Percentiles rank a stretch among this genome's conserved stretches.
Conservation (phyloP, 129 eudicot species). For the Smallanthus sonchifolius region DNA sequence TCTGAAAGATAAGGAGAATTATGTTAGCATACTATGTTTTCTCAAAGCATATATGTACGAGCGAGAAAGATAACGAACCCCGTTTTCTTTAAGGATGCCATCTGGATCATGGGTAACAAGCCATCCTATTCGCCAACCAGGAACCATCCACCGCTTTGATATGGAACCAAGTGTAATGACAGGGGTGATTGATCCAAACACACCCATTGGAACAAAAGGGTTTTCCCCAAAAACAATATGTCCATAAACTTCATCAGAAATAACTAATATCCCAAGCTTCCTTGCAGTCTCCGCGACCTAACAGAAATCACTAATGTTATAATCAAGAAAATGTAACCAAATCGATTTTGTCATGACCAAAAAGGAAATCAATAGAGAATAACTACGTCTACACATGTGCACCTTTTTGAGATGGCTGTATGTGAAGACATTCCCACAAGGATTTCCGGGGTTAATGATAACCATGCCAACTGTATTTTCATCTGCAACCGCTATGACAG, state of each 20-base stretch:
- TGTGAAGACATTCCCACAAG: slow-evolving; percentile 8
- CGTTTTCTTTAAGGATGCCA: slow-evolving; percentile 41
- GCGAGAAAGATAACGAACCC: slow-evolving; percentile 41
- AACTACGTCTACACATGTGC: neutral
- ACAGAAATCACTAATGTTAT: neutral
- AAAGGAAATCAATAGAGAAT: neutral
- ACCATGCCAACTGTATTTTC: slow-evolving; percentile 70
- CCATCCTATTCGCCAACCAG: slow-evolving; percentile 86
- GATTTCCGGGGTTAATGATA: slow-evolving; percentile 75
- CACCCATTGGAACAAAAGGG: slow-evolving; percentile 74
- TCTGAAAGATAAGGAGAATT: slow-evolving; percentile 31
- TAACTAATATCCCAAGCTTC: slow-evolving; percentile 52
- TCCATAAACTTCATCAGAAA: too few relatives aligned
- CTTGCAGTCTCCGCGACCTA: slow-evolving; percentile 71
- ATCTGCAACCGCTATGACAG: slow-evolving; percentile 57
- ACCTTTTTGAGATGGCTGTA: slow-evolving; percentile 64
- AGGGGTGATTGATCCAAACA: slow-evolving; percentile 57
- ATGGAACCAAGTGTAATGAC: slow-evolving; percentile 61
- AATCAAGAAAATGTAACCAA: neutral
- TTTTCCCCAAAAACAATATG: slow-evolving; percentile 39
- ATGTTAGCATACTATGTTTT: neutral
- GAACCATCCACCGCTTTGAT: slow-evolving; percentile 71
- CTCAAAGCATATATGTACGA: neutral
- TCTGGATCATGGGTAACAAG: slow-evolving; percentile 61
- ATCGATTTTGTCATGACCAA: neutral